Evolutionary conservation across 768 basidiomycete species (phyloP), one percentile per base, ranked within the genome.

Genomic region (Mycena albidolilacea): DNA sequence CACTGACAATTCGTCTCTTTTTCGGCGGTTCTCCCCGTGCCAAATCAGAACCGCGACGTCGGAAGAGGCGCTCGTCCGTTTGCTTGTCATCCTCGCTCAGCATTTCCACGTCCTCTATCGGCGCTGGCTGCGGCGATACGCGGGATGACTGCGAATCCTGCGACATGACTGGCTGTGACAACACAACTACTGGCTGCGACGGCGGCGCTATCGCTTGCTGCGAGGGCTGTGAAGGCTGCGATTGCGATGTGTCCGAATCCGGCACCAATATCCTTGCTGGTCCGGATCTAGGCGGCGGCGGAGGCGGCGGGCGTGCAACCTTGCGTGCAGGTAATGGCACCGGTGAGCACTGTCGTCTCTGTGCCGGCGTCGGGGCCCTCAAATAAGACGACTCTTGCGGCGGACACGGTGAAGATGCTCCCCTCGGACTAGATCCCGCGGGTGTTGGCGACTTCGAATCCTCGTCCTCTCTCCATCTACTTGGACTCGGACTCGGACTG

Each of bases 241-340:
- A 80, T 67, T 84, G 85, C 21, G 62, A 90, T 1, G 85, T 84
- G 74, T 91, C 90, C 11, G 90, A 90, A 76, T 90, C 87, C 5
- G 90, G 89, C 9, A 85, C 90, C 30, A 91, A 78, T n/a, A 91
- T 83, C 19, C 82, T 83, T 39, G 78, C 83, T 7, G 85, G 81
- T 30, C 84, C 86, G 58, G 77, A 76, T 64, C 79, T 74, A 44
- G 78, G 78, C 54, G 76, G 73, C 71, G 79, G 78, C 46, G 83
- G 78, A 60, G 76, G 77, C 5, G 80, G 78, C 9, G 90, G 87
- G 8, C 83, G 84, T 59, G 87, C 86, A 38, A 90, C 85, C 77
- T 85, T 89, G 54, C 89, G 86, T 41, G 75, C 77, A 48, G 80
- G 81, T 38, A 78, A 67, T 30, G 54, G 17, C 11, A 59, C 41